Percentiles rank a stretch among this genome's conserved stretches.
Conservation (phyloP, 2,329 filamentous ascomycete species). For the Thielaviopsis euricoi region DNA sequence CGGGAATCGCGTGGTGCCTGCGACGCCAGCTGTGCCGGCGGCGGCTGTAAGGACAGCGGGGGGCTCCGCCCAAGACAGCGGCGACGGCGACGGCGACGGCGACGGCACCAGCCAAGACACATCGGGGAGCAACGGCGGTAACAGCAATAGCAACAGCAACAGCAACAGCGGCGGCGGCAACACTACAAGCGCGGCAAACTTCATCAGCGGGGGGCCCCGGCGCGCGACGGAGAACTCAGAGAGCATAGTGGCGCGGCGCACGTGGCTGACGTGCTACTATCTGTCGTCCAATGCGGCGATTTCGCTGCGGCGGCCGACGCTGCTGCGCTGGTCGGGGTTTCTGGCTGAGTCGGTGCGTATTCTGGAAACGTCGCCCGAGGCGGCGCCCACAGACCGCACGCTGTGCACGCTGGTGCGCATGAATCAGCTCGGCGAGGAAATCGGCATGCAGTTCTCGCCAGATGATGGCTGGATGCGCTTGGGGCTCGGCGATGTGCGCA, state of each 20-base stretch:
- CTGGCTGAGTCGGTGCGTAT: conserved; percentile 43
- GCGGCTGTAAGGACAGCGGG: not conserved
- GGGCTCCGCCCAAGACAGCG: not conserved
- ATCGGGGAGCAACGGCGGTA: too few species aligned
- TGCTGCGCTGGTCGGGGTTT: conserved; percentile 43
- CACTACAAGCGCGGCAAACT: not conserved
- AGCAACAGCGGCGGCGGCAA: not conserved
- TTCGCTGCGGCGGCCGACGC: conserved; percentile 41
- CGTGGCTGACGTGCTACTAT: conserved; percentile 44
- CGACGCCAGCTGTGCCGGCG: not conserved
- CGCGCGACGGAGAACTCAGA: conserved; percentile 14
- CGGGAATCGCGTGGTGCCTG: too few species aligned
- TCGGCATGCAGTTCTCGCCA: conserved; percentile 47
- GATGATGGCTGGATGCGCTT: conserved; percentile 42
- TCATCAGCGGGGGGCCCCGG: conserved; percentile 13
- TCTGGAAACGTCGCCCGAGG: conserved; percentile 35
- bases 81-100: not conserved
- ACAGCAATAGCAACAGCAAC: not conserved
- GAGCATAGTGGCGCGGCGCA: conserved; percentile 25
- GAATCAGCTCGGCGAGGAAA: conserved; percentile 49
- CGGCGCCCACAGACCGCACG: conserved; percentile 37
- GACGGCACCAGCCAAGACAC: not conserved
- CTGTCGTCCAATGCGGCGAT: conserved; percentile 43
- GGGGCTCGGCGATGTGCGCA: conserved; percentile 43
- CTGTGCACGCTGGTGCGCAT: conserved; percentile 44